A percentile compares a stretch with the other conserved stretches of the same genome.
Conservation (phyloP, 1,139 yeast genomes). For the Kodamaea derodonti region DNA sequence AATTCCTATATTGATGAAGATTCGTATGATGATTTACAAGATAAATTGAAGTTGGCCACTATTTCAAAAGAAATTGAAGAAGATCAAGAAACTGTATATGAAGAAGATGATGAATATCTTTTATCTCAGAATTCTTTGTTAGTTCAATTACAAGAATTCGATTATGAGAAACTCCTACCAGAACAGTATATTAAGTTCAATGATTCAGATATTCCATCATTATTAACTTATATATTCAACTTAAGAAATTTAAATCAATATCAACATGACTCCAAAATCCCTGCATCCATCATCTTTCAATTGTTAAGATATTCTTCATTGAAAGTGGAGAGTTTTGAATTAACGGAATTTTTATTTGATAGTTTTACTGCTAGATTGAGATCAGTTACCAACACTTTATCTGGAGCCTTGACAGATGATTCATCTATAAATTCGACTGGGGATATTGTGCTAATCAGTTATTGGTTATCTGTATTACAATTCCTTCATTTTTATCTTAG, state of each 20-base stretch:
- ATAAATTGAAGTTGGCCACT: slow-evolving; percentile 49
- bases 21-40: slow-evolving; percentile 37
- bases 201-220: slow-evolving; percentile 63
- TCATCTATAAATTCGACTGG: slow-evolving; percentile 23
- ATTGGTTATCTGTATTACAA: slow-evolving; percentile 69
- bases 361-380: slow-evolving; percentile 60
- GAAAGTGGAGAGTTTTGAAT: slow-evolving; percentile 47
- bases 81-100: slow-evolving; percentile 22
- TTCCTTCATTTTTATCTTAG: slow-evolving; percentile 62
- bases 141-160: slow-evolving; percentile 35
- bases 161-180: slow-evolving; percentile 42
- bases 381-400: slow-evolving; percentile 54
- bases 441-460: slow-evolving; percentile 66
- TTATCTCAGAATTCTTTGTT: slow-evolving; percentile 29
- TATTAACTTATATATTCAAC: slow-evolving; percentile 53
- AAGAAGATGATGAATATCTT: slow-evolving; percentile 34
- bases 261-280: slow-evolving; percentile 55
- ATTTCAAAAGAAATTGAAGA: slow-evolving; percentile 29
- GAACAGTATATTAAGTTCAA: slow-evolving; percentile 54
- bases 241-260: slow-evolving; percentile 31
- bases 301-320: slow-evolving; percentile 61
- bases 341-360: slow-evolving; percentile 56
- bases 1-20: slow-evolving; percentile 19
- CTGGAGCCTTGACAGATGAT: slow-evolving; percentile 47
- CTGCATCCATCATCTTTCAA: slow-evolving; percentile 68